Conservation (phyloP, 331 rosid species). For the Acacia pycnantha region DNA sequence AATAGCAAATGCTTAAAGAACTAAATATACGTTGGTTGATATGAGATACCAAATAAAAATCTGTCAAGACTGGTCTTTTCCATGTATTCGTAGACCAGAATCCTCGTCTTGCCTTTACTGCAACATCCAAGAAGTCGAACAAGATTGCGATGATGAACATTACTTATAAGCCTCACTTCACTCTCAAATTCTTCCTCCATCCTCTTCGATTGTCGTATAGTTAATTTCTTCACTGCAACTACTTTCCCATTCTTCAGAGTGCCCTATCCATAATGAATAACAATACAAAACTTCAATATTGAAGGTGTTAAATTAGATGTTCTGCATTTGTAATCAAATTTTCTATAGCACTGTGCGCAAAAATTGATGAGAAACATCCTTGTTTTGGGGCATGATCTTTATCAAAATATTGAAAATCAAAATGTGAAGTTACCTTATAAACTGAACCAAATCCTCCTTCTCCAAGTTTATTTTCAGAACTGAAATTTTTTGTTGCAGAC, state of each 20-base stretch:
- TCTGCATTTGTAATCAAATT: neutral
- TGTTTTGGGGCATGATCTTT: neutral
- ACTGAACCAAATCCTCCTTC: conserved; percentile 28
- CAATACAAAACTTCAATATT: neutral
- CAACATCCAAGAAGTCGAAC: conserved; percentile 3
- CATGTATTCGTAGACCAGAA: conserved; percentile 4
- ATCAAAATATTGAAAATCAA: neutral
- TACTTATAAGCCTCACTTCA: neutral
- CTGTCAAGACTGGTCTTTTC: conserved; percentile 28
- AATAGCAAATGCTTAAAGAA: neutral
- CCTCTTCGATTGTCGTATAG: neutral
- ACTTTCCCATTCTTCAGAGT: conserved; percentile 18
- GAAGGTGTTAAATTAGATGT: neutral
- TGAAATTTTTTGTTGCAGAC: conserved; percentile 1
- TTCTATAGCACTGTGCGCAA: too few relatives aligned
- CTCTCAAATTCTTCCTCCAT: neutral
- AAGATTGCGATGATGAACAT: conserved; percentile 1
- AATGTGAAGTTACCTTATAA: conserved; percentile 41
- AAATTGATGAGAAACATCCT: neutral
- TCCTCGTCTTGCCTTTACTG: neutral
- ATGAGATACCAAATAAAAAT: conserved; percentile 51
- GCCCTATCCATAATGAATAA: conserved; percentile 29
- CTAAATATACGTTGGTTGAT: neutral
- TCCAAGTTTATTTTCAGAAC: neutral
- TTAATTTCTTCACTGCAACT: conserved; percentile 2